Evolutionary conservation across 352 stramenopile genomes (phyloP).

Genomic region (Globisporangium ultimum): DNA sequence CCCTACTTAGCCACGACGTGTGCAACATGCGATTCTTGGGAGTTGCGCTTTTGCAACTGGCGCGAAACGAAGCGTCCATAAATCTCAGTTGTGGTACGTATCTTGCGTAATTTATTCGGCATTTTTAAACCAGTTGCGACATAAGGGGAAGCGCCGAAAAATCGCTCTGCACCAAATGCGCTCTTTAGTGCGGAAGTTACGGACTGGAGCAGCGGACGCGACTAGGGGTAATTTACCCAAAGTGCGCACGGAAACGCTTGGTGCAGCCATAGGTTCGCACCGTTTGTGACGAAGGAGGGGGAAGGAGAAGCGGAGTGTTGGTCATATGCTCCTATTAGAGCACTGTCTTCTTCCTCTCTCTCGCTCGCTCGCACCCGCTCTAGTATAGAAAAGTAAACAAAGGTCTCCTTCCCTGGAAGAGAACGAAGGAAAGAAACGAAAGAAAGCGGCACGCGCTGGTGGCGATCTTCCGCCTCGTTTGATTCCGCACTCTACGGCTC

Average conservation of each 20-base stretch:
- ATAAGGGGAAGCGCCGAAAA: too few species aligned
- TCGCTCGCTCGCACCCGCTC: neutral
- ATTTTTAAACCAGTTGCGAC: too few species aligned
- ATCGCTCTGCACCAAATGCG: neutral
- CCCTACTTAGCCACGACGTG: too few species aligned
- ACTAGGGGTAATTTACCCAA: neutral
- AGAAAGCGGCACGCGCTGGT: neutral
- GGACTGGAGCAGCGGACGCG: neutral
- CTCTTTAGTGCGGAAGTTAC: neutral
- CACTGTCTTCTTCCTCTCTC: neutral
- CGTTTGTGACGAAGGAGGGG: neutral
- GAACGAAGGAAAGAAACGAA: conserved; percentile 1
- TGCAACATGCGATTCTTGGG: too few species aligned
- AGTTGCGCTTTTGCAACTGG: too few species aligned
- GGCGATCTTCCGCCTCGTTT: neutral
- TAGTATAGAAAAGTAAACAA: neutral
- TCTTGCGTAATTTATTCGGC: too few species aligned
- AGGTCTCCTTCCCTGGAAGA: neutral
- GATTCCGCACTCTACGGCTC: too few species aligned
- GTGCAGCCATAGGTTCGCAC: neutral
- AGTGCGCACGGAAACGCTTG: neutral
- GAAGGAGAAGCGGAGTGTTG: neutral
- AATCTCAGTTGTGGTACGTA: too few species aligned
- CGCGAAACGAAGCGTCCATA: too few species aligned
- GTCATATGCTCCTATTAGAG: neutral